phyloP scores from a whole-genome alignment of 495 filamentous ascomycete genomes.

The Neurospora sp. region DNA sequence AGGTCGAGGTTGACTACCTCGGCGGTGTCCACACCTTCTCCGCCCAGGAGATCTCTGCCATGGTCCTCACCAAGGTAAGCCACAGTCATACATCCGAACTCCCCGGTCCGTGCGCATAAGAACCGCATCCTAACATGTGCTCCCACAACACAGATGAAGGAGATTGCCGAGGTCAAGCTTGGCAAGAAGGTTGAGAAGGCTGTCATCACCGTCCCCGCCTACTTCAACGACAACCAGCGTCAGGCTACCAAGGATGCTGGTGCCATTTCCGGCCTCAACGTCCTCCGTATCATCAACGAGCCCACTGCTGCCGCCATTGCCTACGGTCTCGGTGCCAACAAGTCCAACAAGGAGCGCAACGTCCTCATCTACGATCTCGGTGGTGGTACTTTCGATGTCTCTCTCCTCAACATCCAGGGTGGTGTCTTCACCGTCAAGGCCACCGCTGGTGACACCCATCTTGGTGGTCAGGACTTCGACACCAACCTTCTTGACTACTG shows the following conservation, averaged over 20 bases:
- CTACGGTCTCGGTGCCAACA: conserved; percentile 90
- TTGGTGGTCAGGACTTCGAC: conserved; percentile 99
- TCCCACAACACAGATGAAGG: conserved; percentile 63
- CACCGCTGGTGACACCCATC: conserved; percentile 96
- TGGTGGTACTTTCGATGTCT: conserved; percentile 99
- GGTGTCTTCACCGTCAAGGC: conserved; percentile 99
- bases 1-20: conserved; percentile 93
- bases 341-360: conserved; percentile 92
- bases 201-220: conserved; percentile 95
- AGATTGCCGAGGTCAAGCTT: conserved; percentile 93
- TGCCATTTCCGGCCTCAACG: conserved; percentile 93
- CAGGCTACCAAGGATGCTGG: conserved; percentile 98
- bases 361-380: conserved; percentile 99
- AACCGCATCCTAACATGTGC: background rate
- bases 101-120: background rate
- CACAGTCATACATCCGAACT: background rate
- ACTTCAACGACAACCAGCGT: conserved; percentile 99
- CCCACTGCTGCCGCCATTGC: conserved; percentile 95
- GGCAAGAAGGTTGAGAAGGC: conserved; percentile 97
- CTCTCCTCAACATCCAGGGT: conserved; percentile 95
- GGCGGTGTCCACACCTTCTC: conserved; percentile 91
- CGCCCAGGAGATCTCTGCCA: conserved; percentile 94
- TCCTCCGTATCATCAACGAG: conserved; percentile 99
- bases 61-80: conserved; percentile 80
- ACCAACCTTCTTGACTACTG: conserved; percentile 96